A percentile compares a stretch with the other conserved stretches of the same genome.
These are phyloP conservation scores for Plasmodium chabaudi DNA, from an alignment of 169 alveolate genomes.

Conservation along the genomic window DNA sequence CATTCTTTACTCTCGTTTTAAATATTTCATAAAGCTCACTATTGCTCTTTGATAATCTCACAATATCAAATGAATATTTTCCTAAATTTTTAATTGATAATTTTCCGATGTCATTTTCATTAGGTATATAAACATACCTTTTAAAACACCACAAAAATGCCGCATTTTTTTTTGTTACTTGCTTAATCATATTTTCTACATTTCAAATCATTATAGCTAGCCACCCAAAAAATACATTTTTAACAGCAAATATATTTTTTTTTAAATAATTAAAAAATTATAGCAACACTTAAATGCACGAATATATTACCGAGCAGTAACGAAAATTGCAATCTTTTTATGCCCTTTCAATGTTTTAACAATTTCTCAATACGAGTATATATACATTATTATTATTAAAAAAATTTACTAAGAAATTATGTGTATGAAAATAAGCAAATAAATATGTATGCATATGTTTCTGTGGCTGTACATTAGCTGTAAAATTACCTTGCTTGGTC, in stretches of 20 bases:
- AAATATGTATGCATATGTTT: background rate
- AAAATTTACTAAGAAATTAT: no score
- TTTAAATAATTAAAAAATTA: no score
- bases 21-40: slow-evolving; percentile 38
- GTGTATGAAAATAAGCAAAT: no score
- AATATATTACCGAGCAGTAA: no score
- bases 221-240: no score
- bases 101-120: slow-evolving; percentile 30
- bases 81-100: slow-evolving; percentile 60
- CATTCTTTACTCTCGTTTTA: slow-evolving; percentile 18
- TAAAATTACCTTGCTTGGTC: slow-evolving; percentile 5
- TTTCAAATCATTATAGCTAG: background rate
- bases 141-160: slow-evolving; percentile 2
- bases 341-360: no score
- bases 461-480: background rate
- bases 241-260: no score
- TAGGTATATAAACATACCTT: slow-evolving; percentile 31
- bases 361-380: no score
- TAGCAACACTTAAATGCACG: no score
- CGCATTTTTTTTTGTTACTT: slow-evolving; percentile 1
- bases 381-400: no score
- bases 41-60: slow-evolving; percentile 49
- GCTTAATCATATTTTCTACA: slow-evolving; percentile 28
- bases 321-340: no score
- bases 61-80: slow-evolving; percentile 50